These are phyloP conservation scores for Zymoseptoria brevis DNA, from an alignment of 2,329 filamentous ascomycete genomes.

Conservation along the genomic window DNA sequence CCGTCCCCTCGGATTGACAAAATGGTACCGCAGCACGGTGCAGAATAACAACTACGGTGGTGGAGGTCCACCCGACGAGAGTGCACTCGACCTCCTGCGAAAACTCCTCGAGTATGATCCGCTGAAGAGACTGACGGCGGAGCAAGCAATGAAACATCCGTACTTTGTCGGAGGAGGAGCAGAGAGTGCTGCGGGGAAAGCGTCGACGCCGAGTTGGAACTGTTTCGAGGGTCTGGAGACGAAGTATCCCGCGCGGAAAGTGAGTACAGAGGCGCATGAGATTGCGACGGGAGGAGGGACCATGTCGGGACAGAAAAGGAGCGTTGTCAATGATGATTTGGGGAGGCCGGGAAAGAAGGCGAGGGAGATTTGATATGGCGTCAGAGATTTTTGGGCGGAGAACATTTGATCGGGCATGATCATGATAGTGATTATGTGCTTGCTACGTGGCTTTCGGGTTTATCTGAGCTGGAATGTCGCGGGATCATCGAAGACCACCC, in stretches of 20 bases:
- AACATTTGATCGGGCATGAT: too few relatives aligned
- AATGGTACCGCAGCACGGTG: conserved; percentile 48
- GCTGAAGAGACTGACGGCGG: conserved; percentile 75
- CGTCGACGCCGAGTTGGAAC: conserved; percentile 56
- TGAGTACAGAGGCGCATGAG: conserved; percentile 92
- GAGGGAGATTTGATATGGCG: conserved; percentile 37
- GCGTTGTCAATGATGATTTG: conserved; percentile 71
- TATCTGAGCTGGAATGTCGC: neutral
- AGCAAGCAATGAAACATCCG: conserved; percentile 78
- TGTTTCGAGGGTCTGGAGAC: conserved; percentile 86
- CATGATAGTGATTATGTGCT: too few relatives aligned
- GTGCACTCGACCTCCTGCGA: conserved; percentile 63
- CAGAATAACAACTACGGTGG: conserved; percentile 40
- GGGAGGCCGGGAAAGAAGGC: conserved; percentile 45
- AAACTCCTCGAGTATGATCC: conserved; percentile 90
- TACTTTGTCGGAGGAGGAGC: conserved; percentile 57
- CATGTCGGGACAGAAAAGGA: conserved; percentile 83
- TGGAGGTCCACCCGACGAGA: conserved; percentile 52
- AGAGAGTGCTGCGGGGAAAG: conserved; percentile 12
- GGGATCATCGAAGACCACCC: neutral
- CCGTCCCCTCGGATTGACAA: conserved; percentile 57
- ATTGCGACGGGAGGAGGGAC: conserved; percentile 84
- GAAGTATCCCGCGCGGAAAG: conserved; percentile 81
- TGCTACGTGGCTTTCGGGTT: neutral
- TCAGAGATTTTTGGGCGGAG: neutral